These are phyloP conservation scores for Hypoxylon sp. DNA, from an alignment of 2,329 filamentous ascomycete genomes.

Conservation along the genomic window DNA sequence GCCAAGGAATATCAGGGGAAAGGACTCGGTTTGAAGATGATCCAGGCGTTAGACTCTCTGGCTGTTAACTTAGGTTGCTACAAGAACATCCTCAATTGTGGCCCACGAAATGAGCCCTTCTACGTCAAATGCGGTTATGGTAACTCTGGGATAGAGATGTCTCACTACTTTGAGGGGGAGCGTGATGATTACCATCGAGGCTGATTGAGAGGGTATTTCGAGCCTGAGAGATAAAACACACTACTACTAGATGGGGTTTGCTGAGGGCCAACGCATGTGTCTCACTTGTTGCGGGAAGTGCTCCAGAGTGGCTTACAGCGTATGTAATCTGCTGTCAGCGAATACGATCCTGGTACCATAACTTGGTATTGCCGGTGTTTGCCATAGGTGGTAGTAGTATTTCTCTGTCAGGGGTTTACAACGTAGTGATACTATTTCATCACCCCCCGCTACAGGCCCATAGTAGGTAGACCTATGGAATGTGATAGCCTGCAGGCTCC, in stretches of 20 bases:
- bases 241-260: background rate
- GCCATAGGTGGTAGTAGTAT: background rate
- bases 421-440: constrained; percentile 1
- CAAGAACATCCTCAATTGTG: constrained; percentile 86
- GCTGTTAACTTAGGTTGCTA: constrained; percentile 83
- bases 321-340: background rate
- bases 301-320: background rate
- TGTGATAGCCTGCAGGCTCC: background rate
- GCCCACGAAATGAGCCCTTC: constrained; percentile 82
- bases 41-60: constrained; percentile 81
- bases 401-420: background rate
- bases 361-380: constrained; percentile 2
- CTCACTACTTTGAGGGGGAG: constrained; percentile 50
- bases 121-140: constrained; percentile 65
- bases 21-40: constrained; percentile 82
- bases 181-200: constrained; percentile 50
- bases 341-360: background rate
- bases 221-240: background rate
- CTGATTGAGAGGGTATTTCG: constrained; percentile 19
- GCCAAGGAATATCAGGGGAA: constrained; percentile 84
- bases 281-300: background rate
- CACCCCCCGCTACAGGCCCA: background rate
- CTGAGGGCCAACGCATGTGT: background rate
- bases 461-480: background rate
- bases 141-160: constrained; percentile 54